phyloP scores from a whole-genome alignment of 345 rosid species.

The Pelargonium nanum region DNA sequence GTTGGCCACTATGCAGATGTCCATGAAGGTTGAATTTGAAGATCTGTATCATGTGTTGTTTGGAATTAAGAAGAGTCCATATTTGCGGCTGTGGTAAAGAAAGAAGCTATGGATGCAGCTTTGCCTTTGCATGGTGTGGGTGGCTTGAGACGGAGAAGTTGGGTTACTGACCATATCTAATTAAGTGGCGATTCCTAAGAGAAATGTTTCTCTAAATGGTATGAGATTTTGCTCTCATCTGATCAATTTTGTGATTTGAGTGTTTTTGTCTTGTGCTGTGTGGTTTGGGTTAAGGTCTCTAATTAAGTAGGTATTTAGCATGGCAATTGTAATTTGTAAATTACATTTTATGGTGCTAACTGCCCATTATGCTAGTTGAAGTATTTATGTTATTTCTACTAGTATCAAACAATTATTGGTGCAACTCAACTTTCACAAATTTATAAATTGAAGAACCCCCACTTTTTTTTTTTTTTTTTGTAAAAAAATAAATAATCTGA shows the following conservation, averaged over 20 bases:
- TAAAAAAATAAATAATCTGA: too few relatives aligned
- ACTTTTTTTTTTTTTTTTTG: too few relatives aligned
- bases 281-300: background rate
- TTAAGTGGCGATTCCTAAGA: conserved; percentile 6
- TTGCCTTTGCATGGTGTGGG: conserved; percentile 6
- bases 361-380: too few relatives aligned
- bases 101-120: background rate
- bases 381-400: too few relatives aligned
- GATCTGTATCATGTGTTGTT: background rate
- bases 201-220: conserved; percentile 5
- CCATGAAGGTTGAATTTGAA: conserved; percentile 11
- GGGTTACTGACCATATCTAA: background rate
- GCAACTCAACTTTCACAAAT: too few relatives aligned
- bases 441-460: too few relatives aligned
- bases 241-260: conserved; percentile 32
- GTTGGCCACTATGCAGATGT: conserved; percentile 17
- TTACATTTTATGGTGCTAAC: too few relatives aligned
- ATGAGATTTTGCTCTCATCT: conserved; percentile 12
- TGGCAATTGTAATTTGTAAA: too few relatives aligned
- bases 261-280: background rate
- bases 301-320: background rate
- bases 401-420: too few relatives aligned
- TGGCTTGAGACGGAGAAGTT: conserved; percentile 2
- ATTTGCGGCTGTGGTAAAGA: conserved; percentile 1
- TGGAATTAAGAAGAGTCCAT: background rate